Base-by-base conservation (phyloP, 371 early-diverging fungal species). In the Mucor circinelloides region DNA sequence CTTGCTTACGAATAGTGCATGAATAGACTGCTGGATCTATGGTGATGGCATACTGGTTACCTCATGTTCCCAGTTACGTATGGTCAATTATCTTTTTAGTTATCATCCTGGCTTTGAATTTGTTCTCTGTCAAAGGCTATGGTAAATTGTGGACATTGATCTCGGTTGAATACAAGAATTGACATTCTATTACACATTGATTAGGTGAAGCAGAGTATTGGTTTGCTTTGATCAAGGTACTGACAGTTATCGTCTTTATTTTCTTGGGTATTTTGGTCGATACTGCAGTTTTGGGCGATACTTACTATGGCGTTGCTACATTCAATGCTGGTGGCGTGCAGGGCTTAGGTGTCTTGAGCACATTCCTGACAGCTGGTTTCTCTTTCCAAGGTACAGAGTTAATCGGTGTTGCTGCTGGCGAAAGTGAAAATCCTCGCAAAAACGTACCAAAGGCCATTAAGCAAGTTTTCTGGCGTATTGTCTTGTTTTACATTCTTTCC, bases 371-470 rank as follows among this genome's bases (percentile, higher is more conserved):
- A 25, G 94, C 96, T 19, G 93, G 91, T 55, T 96, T 93, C 76
- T 87, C 91, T 13, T 94, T 94, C 84, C 94, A 94, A 68, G 96
- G 96, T 23, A 92, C 93, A 0, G 93, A 88, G 68, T 64, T 88
- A 66, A 86, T 93, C 46, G 92, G 92, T 70, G 85, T 92, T 31
- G 89, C 93, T 27, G 90, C 89, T 5, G 91, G 90, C 58, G 93
- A 91, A 76, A 87, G 86, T 70, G 85, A 86, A 57, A 91, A 90
- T 73, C 93, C 87, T 63, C 85, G 87, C 28, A 83, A 85, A 62
- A 85, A 85, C 58, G 89, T 91, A 0, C 91, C 91, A 31, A 67
- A 50, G 54, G 80, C 80, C 2, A 79, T 79, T 32, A 79, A 76
- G 31, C 80, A 79, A 42, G 79, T 75, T 0, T 68, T 68, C 36